Conservation (phyloP, 1,139 yeast species). For the Saccharomyces hybrid region DNA sequence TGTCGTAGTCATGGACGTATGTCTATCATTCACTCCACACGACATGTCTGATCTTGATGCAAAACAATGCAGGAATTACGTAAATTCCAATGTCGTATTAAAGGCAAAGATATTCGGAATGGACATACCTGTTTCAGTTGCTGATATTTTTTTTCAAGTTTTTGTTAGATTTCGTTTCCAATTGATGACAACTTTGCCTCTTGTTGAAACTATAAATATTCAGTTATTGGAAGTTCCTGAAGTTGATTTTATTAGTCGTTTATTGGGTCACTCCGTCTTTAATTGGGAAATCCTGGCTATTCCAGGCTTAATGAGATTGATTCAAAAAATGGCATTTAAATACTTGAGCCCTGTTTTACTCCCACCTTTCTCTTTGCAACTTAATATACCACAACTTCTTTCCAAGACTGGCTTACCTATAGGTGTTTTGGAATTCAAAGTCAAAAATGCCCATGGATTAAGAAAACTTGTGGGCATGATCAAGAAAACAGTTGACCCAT, state of each 20-base stretch:
- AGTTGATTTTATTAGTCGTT: slow-evolving; percentile 69
- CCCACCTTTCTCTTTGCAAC: slow-evolving; percentile 84
- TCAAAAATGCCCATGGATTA: slow-evolving; percentile 60
- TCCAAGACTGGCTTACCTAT: slow-evolving; percentile 83
- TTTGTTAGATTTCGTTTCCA: slow-evolving; percentile 72
- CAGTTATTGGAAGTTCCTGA: slow-evolving; percentile 79
- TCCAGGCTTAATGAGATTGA: slow-evolving; percentile 78
- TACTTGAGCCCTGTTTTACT: slow-evolving; percentile 83
- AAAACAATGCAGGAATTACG: slow-evolving; percentile 74
- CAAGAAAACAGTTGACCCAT: slow-evolving; percentile 86
- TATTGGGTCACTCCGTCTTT: slow-evolving; percentile 69
- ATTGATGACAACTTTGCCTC: slow-evolving; percentile 88
- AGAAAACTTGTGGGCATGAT: slow-evolving; percentile 55
- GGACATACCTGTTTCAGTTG: slow-evolving; percentile 54
- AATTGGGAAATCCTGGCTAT: slow-evolving; percentile 80
- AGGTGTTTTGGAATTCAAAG: slow-evolving; percentile 71
- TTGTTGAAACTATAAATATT: slow-evolving; percentile 80
- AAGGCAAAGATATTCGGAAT: slow-evolving; percentile 62
- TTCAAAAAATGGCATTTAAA: slow-evolving; percentile 76
- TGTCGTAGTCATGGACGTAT: slow-evolving; percentile 96
- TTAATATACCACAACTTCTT: slow-evolving; percentile 82
- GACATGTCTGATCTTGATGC: slow-evolving; percentile 73
- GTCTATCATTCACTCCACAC: slow-evolving; percentile 83
- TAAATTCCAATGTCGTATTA: slow-evolving; percentile 71
- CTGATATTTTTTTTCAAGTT: slow-evolving; percentile 57